phyloP scores from a whole-genome alignment of 2,329 filamentous ascomycete species.

The Cladosporium oxysporum region DNA sequence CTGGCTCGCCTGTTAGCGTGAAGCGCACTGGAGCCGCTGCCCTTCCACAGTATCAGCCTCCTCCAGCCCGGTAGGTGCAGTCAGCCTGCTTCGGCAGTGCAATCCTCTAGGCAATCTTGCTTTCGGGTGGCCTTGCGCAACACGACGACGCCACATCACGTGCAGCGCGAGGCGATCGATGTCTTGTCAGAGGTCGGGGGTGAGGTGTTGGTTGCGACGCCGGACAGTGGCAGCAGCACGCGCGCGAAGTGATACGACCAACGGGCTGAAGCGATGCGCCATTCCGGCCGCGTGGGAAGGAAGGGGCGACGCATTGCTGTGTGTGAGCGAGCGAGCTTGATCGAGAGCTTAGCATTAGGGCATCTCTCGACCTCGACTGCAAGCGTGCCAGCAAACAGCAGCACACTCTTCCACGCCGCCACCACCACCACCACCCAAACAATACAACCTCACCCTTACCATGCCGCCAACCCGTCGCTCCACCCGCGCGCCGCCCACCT shows the following conservation, averaged over 20 bases:
- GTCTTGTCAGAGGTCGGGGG: neutral
- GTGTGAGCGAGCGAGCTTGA: neutral
- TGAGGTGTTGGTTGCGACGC: neutral
- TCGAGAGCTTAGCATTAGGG: constrained; percentile 1
- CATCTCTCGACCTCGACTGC: neutral
- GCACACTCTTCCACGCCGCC: neutral
- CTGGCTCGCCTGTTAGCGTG: constrained; percentile 30
- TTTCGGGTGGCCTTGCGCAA: neutral
- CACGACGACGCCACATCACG: constrained; percentile 7
- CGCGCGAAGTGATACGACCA: neutral
- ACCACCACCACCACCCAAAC: neutral
- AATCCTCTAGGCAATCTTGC: neutral
- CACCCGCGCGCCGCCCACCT: constrained; percentile 29
- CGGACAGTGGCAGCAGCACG: neutral
- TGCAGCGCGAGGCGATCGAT: neutral
- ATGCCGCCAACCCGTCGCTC: constrained; percentile 40
- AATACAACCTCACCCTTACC: constrained; percentile 11
- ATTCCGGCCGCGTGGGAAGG: constrained; percentile 19
- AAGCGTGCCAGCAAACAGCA: neutral
- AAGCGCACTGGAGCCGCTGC: constrained; percentile 22
- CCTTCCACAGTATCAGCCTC: constrained; percentile 35
- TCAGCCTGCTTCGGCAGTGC: neutral
- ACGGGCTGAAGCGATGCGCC: constrained; percentile 16
- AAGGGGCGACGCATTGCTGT: constrained; percentile 10
- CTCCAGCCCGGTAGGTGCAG: constrained; percentile 22